A percentile compares a stretch with the other conserved stretches of the same genome.
These are phyloP conservation scores for Entomortierella lignicola DNA, from an alignment of 192 early-diverging fungal genomes.

Conservation along the genomic window DNA sequence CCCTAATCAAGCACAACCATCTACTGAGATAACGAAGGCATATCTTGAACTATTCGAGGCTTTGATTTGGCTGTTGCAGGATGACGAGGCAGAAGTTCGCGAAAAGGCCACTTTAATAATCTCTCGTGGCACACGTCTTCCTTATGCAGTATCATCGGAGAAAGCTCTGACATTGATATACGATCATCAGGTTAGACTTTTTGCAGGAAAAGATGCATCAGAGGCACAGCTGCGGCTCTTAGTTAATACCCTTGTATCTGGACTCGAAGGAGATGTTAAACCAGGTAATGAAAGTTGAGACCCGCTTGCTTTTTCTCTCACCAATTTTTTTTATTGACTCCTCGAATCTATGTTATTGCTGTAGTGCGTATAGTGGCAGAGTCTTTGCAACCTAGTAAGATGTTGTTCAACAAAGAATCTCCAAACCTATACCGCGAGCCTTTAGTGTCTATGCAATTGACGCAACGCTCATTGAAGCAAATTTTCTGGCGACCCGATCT, in stretches of 20 bases:
- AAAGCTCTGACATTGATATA: constrained; percentile 61
- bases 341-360: constrained; percentile 5
- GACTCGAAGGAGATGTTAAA: constrained; percentile 32
- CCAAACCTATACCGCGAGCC: constrained; percentile 83
- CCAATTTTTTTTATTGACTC: background rate
- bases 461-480: constrained; percentile 13
- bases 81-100: constrained; percentile 84
- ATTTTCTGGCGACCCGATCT: constrained; percentile 12
- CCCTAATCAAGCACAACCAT: constrained; percentile 53
- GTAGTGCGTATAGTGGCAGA: constrained; percentile 35
- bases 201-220: constrained; percentile 31
- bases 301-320: background rate
- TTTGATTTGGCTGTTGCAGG: constrained; percentile 72
- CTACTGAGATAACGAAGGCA: constrained; percentile 51
- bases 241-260: constrained; percentile 21
- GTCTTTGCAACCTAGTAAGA: constrained; percentile 60
- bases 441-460: constrained; percentile 59
- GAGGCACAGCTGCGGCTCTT: constrained; percentile 39
- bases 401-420: constrained; percentile 84
- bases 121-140: constrained; percentile 63
- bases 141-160: constrained; percentile 69
- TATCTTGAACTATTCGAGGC: constrained; percentile 52
- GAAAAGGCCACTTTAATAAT: constrained; percentile 72
- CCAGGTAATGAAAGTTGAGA: constrained; percentile 30
- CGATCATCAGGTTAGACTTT: constrained; percentile 44